A percentile compares a stretch with the other conserved stretches of the same genome.
phyloP scores from a whole-genome alignment of 2,329 filamentous ascomycete species.

The Ilyonectria mors-panacis region DNA sequence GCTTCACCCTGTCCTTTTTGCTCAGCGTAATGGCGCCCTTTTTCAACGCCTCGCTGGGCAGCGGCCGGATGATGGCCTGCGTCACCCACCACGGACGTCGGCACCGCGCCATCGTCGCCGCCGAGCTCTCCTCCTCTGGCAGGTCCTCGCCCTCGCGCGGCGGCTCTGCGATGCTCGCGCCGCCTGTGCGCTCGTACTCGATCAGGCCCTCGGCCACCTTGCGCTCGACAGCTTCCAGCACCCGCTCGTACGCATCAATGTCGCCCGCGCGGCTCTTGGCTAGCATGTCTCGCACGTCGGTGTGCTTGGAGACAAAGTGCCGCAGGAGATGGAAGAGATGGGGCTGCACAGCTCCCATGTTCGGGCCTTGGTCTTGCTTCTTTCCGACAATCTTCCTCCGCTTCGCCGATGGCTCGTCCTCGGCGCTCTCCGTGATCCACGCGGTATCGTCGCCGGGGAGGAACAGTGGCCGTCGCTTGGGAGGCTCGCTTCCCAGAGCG shows the following conservation, averaged over 20 bases:
- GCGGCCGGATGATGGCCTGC: conserved; percentile 87
- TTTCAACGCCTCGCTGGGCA: conserved; percentile 89
- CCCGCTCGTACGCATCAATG: conserved; percentile 81
- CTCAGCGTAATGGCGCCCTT: conserved; percentile 83
- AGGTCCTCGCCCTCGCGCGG: conserved; percentile 53
- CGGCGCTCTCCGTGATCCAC: conserved; percentile 59
- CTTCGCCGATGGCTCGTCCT: conserved; percentile 67
- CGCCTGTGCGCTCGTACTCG: conserved; percentile 72
- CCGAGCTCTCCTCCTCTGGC: conserved; percentile 70
- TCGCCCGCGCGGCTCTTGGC: conserved; percentile 79
- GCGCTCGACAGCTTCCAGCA: conserved; percentile 81
- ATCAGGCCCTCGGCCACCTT: conserved; percentile 81
- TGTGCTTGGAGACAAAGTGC: conserved; percentile 84
- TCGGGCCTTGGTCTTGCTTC: conserved; percentile 66
- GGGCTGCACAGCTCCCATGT: conserved; percentile 86
- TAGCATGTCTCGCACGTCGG: conserved; percentile 87
- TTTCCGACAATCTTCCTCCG: conserved; percentile 60
- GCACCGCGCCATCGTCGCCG: conserved; percentile 79
- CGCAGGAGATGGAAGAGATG: conserved; percentile 94
- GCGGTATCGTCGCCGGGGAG: conserved; percentile 70
- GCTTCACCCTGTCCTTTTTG: conserved; percentile 74
- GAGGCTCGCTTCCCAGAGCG: conserved; percentile 76
- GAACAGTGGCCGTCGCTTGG: conserved; percentile 80
- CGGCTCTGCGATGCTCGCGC: conserved; percentile 62
- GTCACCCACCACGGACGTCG: conserved; percentile 91